phyloP scores from a whole-genome alignment of 495 filamentous ascomycete species.

The Penicillium pulvis region DNA sequence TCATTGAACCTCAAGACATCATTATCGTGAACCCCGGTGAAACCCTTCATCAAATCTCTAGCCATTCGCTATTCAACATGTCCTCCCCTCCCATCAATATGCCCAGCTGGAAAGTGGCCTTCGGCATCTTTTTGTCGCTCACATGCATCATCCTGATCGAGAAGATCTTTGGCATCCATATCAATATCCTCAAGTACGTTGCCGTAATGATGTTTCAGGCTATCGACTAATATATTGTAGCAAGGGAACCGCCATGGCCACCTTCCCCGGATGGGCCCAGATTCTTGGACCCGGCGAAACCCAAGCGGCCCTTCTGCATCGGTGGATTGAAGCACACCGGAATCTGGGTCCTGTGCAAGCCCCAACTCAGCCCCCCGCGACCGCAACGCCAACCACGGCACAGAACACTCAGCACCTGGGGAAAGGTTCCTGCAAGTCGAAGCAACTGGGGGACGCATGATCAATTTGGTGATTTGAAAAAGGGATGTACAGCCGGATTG shows the following conservation, averaged over 20 bases:
- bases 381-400: background rate
- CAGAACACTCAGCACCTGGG: background rate
- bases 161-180: slow-evolving; percentile 5
- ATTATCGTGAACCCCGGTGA: background rate
- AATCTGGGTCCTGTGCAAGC: background rate
- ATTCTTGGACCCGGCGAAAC: slow-evolving; percentile 6
- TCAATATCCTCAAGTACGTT: slow-evolving; percentile 3
- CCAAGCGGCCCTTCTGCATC: slow-evolving; percentile 2
- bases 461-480: background rate
- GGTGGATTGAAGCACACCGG: slow-evolving; percentile 6
- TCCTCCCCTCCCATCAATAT: slow-evolving; percentile 8
- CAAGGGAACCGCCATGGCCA: background rate
- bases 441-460: slow-evolving; percentile 3
- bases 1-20: background rate
- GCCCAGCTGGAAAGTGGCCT: background rate
- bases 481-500: background rate
- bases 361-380: background rate
- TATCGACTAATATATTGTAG: background rate
- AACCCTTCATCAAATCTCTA: background rate
- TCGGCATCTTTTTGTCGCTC: slow-evolving; percentile 5
- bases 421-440: background rate
- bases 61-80: background rate
- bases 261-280: slow-evolving; percentile 6
- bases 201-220: background rate
- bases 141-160: slow-evolving; percentile 9